A percentile compares a stretch with the other conserved stretches of the same genome.
Conservation (phyloP, 1,284 basidiomycete genomes). For the Microbotryomycetes sp. region DNA sequence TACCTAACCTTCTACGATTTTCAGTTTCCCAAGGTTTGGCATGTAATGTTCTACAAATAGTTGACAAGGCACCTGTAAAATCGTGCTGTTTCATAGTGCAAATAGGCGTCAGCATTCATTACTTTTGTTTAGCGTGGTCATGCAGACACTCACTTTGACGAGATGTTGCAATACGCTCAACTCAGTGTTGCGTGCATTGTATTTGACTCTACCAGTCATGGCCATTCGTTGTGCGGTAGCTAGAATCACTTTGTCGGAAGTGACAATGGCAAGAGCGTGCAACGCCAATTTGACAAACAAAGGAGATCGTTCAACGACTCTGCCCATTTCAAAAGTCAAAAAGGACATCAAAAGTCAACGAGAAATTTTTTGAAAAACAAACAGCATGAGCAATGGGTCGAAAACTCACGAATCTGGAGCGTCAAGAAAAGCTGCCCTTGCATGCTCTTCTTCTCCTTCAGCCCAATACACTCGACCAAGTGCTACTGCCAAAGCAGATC, state of each 20-base stretch:
- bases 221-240: slow-evolving; percentile 1
- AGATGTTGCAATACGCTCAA: slow-evolving; percentile 12
- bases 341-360: neutral
- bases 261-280: slow-evolving; percentile 22
- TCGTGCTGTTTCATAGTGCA: no score
- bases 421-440: slow-evolving; percentile 18
- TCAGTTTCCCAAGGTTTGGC: slow-evolving; percentile 23
- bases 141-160: slow-evolving; percentile 4
- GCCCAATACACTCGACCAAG: slow-evolving; percentile 14
- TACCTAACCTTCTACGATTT: slow-evolving; percentile 5
- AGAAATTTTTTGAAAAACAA: no score
- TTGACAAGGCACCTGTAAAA: slow-evolving; percentile 7
- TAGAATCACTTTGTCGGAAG: slow-evolving; percentile 10
- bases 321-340: no score
- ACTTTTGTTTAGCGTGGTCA: no score
- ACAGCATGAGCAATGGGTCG: no score
- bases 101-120: no score
- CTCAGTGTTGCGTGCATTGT: slow-evolving; percentile 8
- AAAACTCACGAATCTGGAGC: slow-evolving; percentile 17
- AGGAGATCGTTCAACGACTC: slow-evolving; percentile 5
- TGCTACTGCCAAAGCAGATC: slow-evolving; percentile 9
- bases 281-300: slow-evolving; percentile 25
- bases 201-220: slow-evolving; percentile 12
- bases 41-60: slow-evolving; percentile 17
- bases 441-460: slow-evolving; percentile 20